phyloP scores from a whole-genome alignment of 106 monocot genomes.

The Vanilla planifolia region DNA sequence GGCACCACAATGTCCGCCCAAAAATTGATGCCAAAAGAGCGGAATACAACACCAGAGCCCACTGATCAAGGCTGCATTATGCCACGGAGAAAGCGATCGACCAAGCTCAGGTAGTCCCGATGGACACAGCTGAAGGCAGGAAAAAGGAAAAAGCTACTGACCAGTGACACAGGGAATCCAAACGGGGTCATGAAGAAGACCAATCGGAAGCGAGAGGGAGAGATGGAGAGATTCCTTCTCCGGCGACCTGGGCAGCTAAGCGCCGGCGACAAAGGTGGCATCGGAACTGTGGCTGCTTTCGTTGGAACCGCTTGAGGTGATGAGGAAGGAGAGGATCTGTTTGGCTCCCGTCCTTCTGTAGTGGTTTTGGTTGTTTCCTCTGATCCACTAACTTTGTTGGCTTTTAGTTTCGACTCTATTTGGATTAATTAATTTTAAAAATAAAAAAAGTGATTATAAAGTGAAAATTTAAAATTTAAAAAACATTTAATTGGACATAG shows the following conservation, averaged over 20 bases:
- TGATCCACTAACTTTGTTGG: too few species aligned
- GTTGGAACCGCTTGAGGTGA: too few species aligned
- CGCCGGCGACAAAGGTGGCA: conserved; percentile 5
- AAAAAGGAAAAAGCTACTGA: conserved; percentile 8
- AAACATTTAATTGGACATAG: too few species aligned
- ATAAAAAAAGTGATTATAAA: too few species aligned
- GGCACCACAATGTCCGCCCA: too few species aligned
- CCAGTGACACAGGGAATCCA: conserved; percentile 6
- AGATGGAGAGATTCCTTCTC: not conserved
- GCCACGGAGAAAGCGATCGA: conserved; percentile 1
- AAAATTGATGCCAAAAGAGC: not conserved
- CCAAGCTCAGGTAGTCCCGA: not conserved
- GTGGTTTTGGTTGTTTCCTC: too few species aligned
- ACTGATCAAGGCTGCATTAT: conserved; percentile 8
- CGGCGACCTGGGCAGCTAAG: not conserved
- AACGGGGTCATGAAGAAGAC: conserved; percentile 1
- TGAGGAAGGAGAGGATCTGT: too few species aligned
- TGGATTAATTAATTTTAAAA: too few species aligned
- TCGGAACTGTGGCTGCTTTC: too few species aligned
- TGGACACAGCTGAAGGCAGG: not conserved
- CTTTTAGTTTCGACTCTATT: too few species aligned
- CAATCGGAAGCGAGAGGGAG: not conserved
- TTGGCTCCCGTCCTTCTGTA: too few species aligned
- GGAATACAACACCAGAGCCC: not conserved
- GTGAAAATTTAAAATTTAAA: too few species aligned